Base-by-base conservation (phyloP, 2,329 filamentous ascomycete species). In the Hypoxylon sp. region DNA sequence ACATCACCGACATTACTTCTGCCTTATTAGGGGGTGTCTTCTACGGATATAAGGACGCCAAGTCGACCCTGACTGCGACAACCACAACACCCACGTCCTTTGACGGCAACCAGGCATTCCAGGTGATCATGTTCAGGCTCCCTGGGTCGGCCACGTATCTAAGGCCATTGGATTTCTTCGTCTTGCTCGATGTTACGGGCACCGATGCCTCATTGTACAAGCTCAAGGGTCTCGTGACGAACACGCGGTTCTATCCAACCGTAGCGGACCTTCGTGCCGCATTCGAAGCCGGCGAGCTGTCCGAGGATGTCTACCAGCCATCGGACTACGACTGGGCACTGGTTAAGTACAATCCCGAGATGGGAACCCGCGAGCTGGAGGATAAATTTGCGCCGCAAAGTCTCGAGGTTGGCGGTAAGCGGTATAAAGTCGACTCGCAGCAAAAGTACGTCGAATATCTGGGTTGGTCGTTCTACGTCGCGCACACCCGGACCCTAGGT, bases 391-490 rank as follows among this genome's bases (percentile, higher is more conserved):
- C 80, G 2, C 80, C 80, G 2, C 77, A 80, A 56, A 79, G 71
- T 32, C 70, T 80, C 13, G 79, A 80, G 68, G 65, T 80, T 1
- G 79, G 79, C 2, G 80, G 80, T 32, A 81, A 80, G 67, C 77
- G 80, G 1, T 82, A 82, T 73, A 77, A 75, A 53, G 56, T 87
- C 13, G 85, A 87, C 67, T 60, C 68, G 28, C 74, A 81, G 36
- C 74, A 83, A 63, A 79, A 80, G 53, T 87, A 83, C 67, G 79
- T 87, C 36, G 82, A 83, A 63, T 87, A 82, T 79, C 82, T 87
- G 76, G 84, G 83, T 17, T 87, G 83, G 76, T 79, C 80, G 2
- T 86, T 87, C 74, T 87, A 85, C 75, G 76, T 86, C 21, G 76
- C 80, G 10, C 82, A 80, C 67, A 79, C 79, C 5, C 80, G 80